Base-by-base conservation (phyloP, 148 eudicot genomes). In the Vaccinium darrowii region DNA sequence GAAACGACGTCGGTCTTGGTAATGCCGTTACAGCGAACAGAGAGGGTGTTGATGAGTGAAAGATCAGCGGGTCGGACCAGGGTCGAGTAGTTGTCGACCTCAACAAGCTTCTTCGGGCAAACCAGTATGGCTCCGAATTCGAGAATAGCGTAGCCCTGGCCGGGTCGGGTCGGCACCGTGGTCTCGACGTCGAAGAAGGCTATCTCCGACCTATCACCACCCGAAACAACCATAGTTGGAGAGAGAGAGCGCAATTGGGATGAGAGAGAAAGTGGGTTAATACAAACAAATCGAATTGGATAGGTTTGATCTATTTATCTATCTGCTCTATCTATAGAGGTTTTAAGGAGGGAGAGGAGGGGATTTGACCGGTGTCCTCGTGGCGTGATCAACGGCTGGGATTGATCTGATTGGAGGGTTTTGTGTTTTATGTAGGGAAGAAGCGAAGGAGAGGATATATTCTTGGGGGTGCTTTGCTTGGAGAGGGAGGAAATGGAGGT, bases 61-160 rank as follows among this genome's bases (percentile, higher is more conserved):
- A 91, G 84, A 82, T 97, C 92, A 0, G 69, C n/a, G 58, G 98
- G 99, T 30, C 92, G 85, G 54, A 95, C 89, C 21, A 95, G 89
- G 47, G 96, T 90, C 18, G 95, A 91, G 93, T 93, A 97, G 86
- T 81, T 93, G 12, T 90, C 91, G 4, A 95, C 91, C 91, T 95
- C 98, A n/a, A 90, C 88, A 4, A 97, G 93, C 91, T 90, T 97
- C 81, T 83, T 93, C 71, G 99, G 98, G 85, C 98, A 94, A 16
- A 97, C 99, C 51, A 95, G 84, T 7, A 97, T 94, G 56, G 98
- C 92, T 19, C 99, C 99, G 84, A 97, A 97, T 88, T 97, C 99
- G 51, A 97, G 86, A 3, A 97, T 74, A 0, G 92, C 91, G 80
- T 77, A 90, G 0, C 91, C 81, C 85, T 91, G 92, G 1, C 98